Evolutionary conservation across 2,329 filamentous ascomycete genomes (phyloP).

Genomic region (Diaporthe australafricana): DNA sequence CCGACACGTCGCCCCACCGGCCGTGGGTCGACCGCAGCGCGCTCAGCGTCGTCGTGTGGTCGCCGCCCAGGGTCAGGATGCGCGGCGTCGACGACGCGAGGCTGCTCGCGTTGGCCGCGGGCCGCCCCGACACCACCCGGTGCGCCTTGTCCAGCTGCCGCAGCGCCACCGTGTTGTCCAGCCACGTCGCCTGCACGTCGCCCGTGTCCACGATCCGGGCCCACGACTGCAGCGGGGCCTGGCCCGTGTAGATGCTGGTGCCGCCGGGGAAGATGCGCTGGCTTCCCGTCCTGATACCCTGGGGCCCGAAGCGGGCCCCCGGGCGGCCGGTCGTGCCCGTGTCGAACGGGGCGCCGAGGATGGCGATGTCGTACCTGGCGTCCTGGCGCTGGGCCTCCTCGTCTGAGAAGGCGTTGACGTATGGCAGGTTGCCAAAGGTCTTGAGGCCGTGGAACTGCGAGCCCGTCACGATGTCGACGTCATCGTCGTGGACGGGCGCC

Average conservation of each 20-base stretch:
- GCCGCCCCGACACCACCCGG: slow-evolving; percentile 50
- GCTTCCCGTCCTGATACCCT: slow-evolving; percentile 36
- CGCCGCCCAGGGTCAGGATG: slow-evolving; percentile 72
- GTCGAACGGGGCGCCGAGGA: slow-evolving; percentile 63
- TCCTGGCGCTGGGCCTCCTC: slow-evolving; percentile 56
- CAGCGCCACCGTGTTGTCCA: slow-evolving; percentile 81
- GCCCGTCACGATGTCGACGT: slow-evolving; percentile 54
- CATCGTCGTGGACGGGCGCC: slow-evolving; percentile 40
- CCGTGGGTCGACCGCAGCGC: slow-evolving; percentile 70
- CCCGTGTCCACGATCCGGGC: slow-evolving; percentile 77
- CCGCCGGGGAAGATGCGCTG: slow-evolving; percentile 33
- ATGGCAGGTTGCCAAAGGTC: slow-evolving; percentile 71
- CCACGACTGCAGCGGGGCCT: slow-evolving; percentile 31
- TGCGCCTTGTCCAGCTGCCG: slow-evolving; percentile 80
- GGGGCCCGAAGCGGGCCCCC: slow-evolving; percentile 33
- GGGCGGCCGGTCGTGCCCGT: slow-evolving; percentile 44
- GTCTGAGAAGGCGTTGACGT: slow-evolving; percentile 70
- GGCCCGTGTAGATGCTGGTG: slow-evolving; percentile 33
- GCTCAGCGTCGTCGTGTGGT: slow-evolving; percentile 73
- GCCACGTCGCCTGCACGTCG: slow-evolving; percentile 80
- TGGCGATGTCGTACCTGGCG: slow-evolving; percentile 66
- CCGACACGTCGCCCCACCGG: slow-evolving; percentile 69
- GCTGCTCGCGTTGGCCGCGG: slow-evolving; percentile 56
- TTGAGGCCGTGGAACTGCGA: slow-evolving; percentile 67
- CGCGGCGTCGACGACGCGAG: slow-evolving; percentile 57